phyloP scores from a whole-genome alignment of 1,139 yeast genomes.

The Scheffersomyces insectosa region DNA sequence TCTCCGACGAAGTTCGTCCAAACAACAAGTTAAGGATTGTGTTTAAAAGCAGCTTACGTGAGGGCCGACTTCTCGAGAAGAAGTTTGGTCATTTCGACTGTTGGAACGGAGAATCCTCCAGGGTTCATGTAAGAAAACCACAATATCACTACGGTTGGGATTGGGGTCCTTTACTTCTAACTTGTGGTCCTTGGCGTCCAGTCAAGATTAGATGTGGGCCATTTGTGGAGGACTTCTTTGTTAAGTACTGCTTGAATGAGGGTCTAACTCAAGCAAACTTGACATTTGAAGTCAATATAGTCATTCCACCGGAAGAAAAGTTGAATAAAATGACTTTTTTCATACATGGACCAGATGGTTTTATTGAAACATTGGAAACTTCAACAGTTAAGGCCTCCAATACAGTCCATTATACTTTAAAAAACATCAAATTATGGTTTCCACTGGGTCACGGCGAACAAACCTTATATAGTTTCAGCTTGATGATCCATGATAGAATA shows the following conservation, averaged over 20 bases:
- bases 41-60: constrained; percentile 23
- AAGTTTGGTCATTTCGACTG: constrained; percentile 19
- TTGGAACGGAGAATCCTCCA: constrained; percentile 41
- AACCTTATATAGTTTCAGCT: constrained; percentile 25
- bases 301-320: background rate
- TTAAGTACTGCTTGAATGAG: background rate
- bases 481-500: constrained; percentile 8
- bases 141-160: constrained; percentile 10
- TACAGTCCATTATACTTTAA: background rate
- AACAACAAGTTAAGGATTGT: constrained; percentile 19
- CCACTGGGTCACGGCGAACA: constrained; percentile 42
- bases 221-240: background rate
- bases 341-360: background rate
- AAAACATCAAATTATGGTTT: constrained; percentile 36
- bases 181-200: constrained; percentile 8
- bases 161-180: constrained; percentile 8
- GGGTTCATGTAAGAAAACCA: constrained; percentile 27
- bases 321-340: background rate
- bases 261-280: background rate
- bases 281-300: background rate
- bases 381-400: background rate
- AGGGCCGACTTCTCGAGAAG: constrained; percentile 21
- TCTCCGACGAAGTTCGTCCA: background rate
- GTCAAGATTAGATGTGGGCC: background rate
- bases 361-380: background rate